These are phyloP conservation scores for Exophiala lecanii-corni DNA, from an alignment of 2,329 filamentous ascomycete genomes.

Conservation along the genomic window DNA sequence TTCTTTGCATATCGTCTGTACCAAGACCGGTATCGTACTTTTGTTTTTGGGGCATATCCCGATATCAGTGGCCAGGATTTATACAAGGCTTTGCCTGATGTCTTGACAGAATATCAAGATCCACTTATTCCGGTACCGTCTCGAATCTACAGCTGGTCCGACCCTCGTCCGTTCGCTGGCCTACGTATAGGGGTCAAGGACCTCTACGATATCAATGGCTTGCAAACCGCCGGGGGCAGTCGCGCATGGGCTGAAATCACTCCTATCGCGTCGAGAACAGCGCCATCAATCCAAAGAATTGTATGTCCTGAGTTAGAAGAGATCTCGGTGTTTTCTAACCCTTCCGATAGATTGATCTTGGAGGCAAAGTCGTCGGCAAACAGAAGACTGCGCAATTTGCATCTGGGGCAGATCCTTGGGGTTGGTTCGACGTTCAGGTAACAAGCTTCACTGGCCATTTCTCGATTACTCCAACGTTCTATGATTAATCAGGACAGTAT, in stretches of 20 bases:
- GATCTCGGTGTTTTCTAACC: too few relatives aligned
- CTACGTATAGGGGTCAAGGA: conserved; percentile 22
- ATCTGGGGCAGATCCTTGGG: conserved; percentile 14
- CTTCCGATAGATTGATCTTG: conserved; percentile 20
- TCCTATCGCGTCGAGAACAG: conserved; percentile 10
- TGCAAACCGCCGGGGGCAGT: conserved; percentile 19
- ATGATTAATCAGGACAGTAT: too few relatives aligned
- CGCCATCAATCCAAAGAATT: conserved; percentile 18
- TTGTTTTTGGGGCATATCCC: conserved; percentile 2
- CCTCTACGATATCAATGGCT: conserved; percentile 17
- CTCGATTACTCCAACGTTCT: too few relatives aligned
- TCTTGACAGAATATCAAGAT: conserved; percentile 3
- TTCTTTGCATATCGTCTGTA: not conserved
- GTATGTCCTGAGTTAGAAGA: too few relatives aligned
- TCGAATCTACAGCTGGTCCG: conserved; percentile 22
- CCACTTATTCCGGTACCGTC: conserved; percentile 19
- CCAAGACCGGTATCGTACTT: conserved; percentile 1
- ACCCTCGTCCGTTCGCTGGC: conserved; percentile 16
- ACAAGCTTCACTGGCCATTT: too few relatives aligned
- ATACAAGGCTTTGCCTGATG: not conserved
- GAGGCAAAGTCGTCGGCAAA: conserved; percentile 18
- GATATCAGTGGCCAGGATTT: not conserved
- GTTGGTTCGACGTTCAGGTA: conserved; percentile 34
- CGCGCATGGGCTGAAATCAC: conserved; percentile 13
- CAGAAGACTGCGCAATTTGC: conserved; percentile 20